A percentile compares a stretch with the other conserved stretches of the same genome.
phyloP scores from a whole-genome alignment of 129 eudicot genomes.

The Helichrysum umbraculigerum region DNA sequence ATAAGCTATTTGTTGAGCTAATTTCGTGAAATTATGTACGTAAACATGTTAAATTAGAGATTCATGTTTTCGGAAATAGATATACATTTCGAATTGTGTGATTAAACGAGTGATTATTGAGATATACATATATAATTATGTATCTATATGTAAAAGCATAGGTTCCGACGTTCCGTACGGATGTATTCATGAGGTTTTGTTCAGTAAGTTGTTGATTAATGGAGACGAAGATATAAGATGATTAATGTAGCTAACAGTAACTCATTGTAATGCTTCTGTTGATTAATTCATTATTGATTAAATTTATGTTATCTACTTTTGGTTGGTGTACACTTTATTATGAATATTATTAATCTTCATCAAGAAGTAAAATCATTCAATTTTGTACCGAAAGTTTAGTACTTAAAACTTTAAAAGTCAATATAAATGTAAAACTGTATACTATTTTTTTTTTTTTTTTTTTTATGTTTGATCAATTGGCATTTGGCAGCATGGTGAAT shows the following conservation, averaged over 20 bases:
- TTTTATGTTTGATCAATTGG: conserved; percentile 6
- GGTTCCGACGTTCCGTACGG: background rate
- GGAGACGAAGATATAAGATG: background rate
- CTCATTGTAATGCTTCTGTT: background rate
- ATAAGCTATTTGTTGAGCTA: background rate
- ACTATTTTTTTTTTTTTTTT: background rate
- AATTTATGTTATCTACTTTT: conserved; percentile 1
- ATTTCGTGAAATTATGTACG: background rate
- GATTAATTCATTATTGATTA: background rate
- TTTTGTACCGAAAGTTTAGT: conserved; percentile 1
- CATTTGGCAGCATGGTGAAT: conserved; percentile 53
- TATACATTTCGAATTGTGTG: background rate
- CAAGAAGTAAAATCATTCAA: conserved; percentile 30
- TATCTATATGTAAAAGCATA: background rate
- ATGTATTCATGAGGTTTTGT: background rate
- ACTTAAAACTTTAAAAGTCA: too few relatives aligned
- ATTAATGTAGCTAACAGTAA: background rate
- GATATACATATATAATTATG: background rate
- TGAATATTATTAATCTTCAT: conserved; percentile 26
- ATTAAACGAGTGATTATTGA: background rate
- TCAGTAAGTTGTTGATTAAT: background rate
- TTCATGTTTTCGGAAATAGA: background rate
- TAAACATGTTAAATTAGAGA: background rate
- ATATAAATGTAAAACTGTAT: too few relatives aligned
- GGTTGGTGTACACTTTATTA: conserved; percentile 28